Percentiles rank a stretch among this genome's conserved stretches.
These are phyloP conservation scores for Phytopythium delawarense DNA, from an alignment of 352 stramenopile genomes.

Conservation along the genomic window DNA sequence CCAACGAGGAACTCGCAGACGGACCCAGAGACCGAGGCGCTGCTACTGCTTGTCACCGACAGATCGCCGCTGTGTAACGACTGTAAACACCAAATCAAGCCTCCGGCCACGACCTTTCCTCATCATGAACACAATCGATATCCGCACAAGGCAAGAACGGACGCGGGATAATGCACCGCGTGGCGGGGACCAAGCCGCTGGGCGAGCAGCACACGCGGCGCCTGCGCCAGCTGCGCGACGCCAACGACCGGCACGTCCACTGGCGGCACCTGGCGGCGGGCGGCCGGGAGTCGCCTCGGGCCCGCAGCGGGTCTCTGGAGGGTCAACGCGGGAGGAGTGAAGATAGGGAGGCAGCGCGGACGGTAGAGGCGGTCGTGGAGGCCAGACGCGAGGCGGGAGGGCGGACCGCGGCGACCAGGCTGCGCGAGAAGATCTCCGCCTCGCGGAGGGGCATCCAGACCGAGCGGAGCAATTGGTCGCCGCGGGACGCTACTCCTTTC, in stretches of 20 bases:
- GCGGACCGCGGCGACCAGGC: constrained; percentile 17
- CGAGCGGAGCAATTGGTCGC: constrained; percentile 29
- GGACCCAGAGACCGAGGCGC: no score
- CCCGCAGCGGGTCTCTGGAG: not conserved
- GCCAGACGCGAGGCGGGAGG: constrained; percentile 12
- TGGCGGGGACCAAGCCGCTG: constrained; percentile 18
- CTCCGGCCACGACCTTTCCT: not conserved
- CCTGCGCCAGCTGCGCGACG: constrained; percentile 39
- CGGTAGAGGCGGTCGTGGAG: constrained; percentile 47
- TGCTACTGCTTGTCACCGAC: no score
- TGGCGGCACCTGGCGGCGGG: constrained; percentile 23
- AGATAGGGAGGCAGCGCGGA: constrained; percentile 10
- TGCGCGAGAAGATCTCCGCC: constrained; percentile 37
- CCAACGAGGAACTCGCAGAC: no score
- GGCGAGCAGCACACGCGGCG: constrained; percentile 43
- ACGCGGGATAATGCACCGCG: constrained; percentile 18
- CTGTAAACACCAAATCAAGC: no score
- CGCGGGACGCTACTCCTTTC: not conserved
- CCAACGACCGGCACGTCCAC: constrained; percentile 29
- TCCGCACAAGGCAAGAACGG: not conserved
- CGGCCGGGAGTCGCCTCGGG: not conserved
- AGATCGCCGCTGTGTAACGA: no score
- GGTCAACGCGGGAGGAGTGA: not conserved
- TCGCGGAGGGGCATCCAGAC: constrained; percentile 43
- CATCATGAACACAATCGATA: not conserved